A percentile compares a stretch with the other conserved stretches of the same genome.
Conservation (phyloP, 768 basidiomycete species). For the Trametes cubensis region DNA sequence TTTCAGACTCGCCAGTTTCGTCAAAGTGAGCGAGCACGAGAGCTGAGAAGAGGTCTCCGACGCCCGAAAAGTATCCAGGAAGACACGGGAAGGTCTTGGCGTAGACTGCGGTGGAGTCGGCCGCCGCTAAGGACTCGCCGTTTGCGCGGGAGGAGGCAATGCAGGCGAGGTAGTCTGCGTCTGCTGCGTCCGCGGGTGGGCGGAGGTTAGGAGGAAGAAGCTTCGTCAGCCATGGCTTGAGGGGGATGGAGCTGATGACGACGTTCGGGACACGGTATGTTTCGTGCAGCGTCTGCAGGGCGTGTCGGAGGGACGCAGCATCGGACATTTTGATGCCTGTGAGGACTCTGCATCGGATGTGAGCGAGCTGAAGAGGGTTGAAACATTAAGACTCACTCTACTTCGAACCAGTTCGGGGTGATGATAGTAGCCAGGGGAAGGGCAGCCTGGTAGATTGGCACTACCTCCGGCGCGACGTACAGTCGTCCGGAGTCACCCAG, state of each 20-base stretch:
- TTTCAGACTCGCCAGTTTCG: slow-evolving; percentile 19
- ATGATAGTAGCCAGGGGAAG: slow-evolving; percentile 88
- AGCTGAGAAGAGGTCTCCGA: slow-evolving; percentile 96
- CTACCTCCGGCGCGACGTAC: slow-evolving; percentile 85
- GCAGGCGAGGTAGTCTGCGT: slow-evolving; percentile 69
- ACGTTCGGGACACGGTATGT: slow-evolving; percentile 79
- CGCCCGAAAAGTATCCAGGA: slow-evolving; percentile 93
- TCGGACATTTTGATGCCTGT: slow-evolving; percentile 74
- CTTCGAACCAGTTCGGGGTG: slow-evolving; percentile 98
- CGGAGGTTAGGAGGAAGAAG: slow-evolving; percentile 52
- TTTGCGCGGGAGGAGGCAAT: slow-evolving; percentile 54
- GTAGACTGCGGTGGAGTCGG: slow-evolving; percentile 45
- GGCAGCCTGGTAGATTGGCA: slow-evolving; percentile 83
- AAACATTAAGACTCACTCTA: slow-evolving; percentile 63
- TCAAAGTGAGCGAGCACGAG: slow-evolving; percentile 83
- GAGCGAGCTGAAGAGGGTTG: slow-evolving; percentile 1
- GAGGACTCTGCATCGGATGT: slow-evolving; percentile 57
- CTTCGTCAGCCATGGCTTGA: slow-evolving; percentile 60
- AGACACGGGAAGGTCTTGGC: slow-evolving; percentile 76
- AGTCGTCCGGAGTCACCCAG: slow-evolving; percentile 89
- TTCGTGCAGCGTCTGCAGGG: slow-evolving; percentile 76
- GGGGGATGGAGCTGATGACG: slow-evolving; percentile 88
- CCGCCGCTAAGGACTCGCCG: slow-evolving; percentile 35
- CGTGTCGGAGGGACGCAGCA: slow-evolving; percentile 62
- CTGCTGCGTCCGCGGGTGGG: slow-evolving; percentile 27